Percentiles rank a stretch among this genome's conserved stretches.
phyloP scores from a whole-genome alignment of 1,284 basidiomycete species.

The Ustilago crameri region DNA sequence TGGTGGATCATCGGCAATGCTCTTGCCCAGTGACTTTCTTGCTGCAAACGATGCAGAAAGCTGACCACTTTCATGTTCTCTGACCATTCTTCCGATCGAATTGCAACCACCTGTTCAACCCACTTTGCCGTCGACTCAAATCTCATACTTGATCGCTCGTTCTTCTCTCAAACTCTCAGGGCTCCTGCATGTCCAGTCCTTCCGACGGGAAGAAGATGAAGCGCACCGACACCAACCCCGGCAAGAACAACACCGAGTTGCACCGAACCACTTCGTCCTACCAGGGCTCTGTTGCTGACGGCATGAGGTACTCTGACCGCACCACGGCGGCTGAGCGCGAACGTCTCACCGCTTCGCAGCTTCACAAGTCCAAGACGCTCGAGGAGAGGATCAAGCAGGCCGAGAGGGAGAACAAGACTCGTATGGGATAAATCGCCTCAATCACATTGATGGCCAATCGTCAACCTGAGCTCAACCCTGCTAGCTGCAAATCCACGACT shows the following conservation, averaged over 20 bases:
- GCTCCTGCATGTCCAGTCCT: slow-evolving; percentile 59
- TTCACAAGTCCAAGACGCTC: slow-evolving; percentile 67
- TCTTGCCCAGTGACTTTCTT: too few species aligned
- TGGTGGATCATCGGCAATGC: not conserved
- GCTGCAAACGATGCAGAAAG: too few species aligned
- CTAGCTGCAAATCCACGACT: too few species aligned
- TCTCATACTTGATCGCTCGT: not conserved
- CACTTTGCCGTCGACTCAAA: too few species aligned
- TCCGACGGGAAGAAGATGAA: slow-evolving; percentile 65
- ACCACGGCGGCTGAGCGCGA: slow-evolving; percentile 44
- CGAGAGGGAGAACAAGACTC: slow-evolving; percentile 58
- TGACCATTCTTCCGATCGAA: too few species aligned
- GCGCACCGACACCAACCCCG: slow-evolving; percentile 66
- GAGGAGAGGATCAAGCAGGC: slow-evolving; percentile 66
- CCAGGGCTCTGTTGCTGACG: slow-evolving; percentile 66
- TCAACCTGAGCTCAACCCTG: too few species aligned
- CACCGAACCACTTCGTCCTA: slow-evolving; percentile 68
- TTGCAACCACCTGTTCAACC: too few species aligned
- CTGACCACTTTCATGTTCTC: too few species aligned
- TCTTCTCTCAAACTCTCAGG: slow-evolving; percentile 18
- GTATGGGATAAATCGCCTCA: slow-evolving; percentile 19
- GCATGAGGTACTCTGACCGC: slow-evolving; percentile 67
- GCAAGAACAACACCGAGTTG: slow-evolving; percentile 63
- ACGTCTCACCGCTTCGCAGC: slow-evolving; percentile 64
- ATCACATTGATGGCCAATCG: too few species aligned